Evolutionary conservation across 2,329 filamentous ascomycete genomes (phyloP).

Genomic region (Dothistroma pini): DNA sequence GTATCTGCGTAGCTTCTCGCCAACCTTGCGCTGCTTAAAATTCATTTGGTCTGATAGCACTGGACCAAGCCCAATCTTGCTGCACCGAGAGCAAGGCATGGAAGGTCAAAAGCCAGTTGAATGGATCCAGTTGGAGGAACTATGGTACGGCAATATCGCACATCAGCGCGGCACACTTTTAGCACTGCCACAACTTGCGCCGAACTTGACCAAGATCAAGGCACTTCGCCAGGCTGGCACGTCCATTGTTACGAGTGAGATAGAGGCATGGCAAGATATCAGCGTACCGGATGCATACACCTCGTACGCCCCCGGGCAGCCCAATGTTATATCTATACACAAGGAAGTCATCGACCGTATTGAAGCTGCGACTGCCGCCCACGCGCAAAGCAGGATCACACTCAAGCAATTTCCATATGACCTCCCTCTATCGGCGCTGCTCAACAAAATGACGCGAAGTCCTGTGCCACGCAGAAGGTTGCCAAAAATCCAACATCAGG

Average conservation of each 20-base stretch:
- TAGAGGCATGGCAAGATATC: not conserved
- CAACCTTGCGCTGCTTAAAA: constrained; percentile 26
- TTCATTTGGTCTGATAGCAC: constrained; percentile 32
- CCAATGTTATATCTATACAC: not conserved
- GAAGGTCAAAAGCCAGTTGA: constrained; percentile 13
- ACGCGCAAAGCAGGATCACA: not conserved
- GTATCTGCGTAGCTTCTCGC: constrained; percentile 32
- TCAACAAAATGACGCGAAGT: not conserved
- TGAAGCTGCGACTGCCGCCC: not conserved
- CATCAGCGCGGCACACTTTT: constrained; percentile 15
- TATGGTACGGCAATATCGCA: constrained; percentile 27
- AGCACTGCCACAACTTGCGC: constrained; percentile 7
- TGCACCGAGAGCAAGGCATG: constrained; percentile 23
- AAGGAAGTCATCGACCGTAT: not conserved
- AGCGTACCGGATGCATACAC: not conserved
- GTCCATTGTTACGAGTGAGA: not conserved
- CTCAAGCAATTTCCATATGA: not conserved
- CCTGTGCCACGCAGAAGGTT: not conserved
- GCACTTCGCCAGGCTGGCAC: constrained; percentile 10
- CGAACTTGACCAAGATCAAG: constrained; percentile 12
- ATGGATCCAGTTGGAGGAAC: constrained; percentile 25
- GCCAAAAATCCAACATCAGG: not conserved
- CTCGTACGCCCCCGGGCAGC: not conserved
- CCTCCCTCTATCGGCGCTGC: not conserved
- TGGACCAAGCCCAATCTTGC: constrained; percentile 31